Conservation (phyloP, 805 yeast species). For the Kuraishia ogatae region DNA sequence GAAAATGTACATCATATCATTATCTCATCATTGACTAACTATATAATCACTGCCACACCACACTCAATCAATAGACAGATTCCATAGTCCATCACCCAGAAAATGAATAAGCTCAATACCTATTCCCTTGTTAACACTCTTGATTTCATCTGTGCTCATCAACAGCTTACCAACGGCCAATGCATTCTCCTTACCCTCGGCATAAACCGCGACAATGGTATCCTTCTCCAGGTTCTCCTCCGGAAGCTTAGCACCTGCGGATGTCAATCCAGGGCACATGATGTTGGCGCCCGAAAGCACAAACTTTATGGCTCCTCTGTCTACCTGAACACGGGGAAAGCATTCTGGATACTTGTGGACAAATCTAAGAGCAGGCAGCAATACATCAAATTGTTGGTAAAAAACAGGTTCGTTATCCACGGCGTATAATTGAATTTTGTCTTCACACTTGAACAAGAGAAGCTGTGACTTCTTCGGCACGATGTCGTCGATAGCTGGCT, state of each 20-base stretch:
- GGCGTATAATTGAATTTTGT: conserved; percentile 70
- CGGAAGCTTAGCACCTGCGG: conserved; percentile 77
- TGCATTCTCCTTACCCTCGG: conserved; percentile 89
- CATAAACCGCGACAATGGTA: conserved; percentile 72
- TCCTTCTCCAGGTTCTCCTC: conserved; percentile 60
- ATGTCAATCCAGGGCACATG: conserved; percentile 93
- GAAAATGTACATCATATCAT: neutral
- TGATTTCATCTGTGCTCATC: conserved; percentile 88
- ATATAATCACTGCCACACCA: neutral
- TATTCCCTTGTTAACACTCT: conserved; percentile 72
- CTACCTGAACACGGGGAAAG: conserved; percentile 85
- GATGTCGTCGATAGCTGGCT: conserved; percentile 67
- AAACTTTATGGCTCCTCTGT: conserved; percentile 93
- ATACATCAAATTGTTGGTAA: conserved; percentile 73
- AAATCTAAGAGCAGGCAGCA: conserved; percentile 65
- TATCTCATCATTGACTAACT: neutral
- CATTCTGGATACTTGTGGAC: conserved; percentile 78
- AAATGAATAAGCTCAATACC: conserved; percentile 81
- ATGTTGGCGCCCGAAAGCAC: conserved; percentile 93
- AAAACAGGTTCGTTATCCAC: conserved; percentile 67
- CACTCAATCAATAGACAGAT: conserved; percentile 38
- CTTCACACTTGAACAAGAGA: conserved; percentile 79
- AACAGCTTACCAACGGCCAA: conserved; percentile 81
- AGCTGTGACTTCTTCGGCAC: conserved; percentile 87
- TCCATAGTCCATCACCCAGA: conserved; percentile 87